Evolutionary conservation across 495 filamentous ascomycete genomes (phyloP).

Genomic region (Bacidia gigantensis): DNA sequence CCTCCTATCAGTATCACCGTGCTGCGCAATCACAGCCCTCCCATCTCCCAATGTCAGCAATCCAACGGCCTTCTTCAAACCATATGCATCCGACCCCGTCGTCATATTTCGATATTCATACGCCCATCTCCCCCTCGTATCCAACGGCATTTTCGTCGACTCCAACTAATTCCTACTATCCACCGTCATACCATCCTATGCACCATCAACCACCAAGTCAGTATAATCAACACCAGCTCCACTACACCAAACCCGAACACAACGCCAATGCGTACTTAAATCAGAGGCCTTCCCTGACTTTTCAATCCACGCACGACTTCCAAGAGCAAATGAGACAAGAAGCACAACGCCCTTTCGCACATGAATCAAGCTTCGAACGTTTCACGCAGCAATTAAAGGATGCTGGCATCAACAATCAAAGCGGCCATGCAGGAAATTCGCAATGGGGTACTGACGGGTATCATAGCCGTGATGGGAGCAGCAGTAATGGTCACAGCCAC

Average conservation of each 20-base stretch:
- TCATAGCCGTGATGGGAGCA: not conserved
- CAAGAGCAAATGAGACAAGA: conserved; percentile 17
- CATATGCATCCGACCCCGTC: conserved; percentile 4
- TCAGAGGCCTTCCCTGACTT: conserved; percentile 8
- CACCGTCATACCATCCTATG: not conserved
- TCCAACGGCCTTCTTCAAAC: conserved; percentile 7
- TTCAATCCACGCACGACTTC: conserved; percentile 18
- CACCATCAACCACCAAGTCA: conserved; percentile 8
- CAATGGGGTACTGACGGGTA: not conserved
- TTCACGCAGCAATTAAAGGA: conserved; percentile 15
- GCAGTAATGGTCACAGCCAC: conserved; percentile 1
- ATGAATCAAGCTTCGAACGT: conserved; percentile 9
- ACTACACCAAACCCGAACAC: not conserved
- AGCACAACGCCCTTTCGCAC: conserved; percentile 10
- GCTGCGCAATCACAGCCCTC: conserved; percentile 8
- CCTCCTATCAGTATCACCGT: not conserved
- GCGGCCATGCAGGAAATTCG: not conserved
- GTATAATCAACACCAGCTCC: conserved; percentile 8
- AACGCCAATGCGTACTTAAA: not conserved
- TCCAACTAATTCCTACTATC: conserved; percentile 5
- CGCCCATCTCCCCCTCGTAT: conserved; percentile 1
- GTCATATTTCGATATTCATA: conserved; percentile 7
- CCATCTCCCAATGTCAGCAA: conserved; percentile 12
- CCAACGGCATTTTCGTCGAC: conserved; percentile 6
- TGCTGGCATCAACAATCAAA: conserved; percentile 2